Evolutionary conservation across 192 early-diverging fungal species (phyloP).

Genomic region (Linnemannia hyalina): DNA sequence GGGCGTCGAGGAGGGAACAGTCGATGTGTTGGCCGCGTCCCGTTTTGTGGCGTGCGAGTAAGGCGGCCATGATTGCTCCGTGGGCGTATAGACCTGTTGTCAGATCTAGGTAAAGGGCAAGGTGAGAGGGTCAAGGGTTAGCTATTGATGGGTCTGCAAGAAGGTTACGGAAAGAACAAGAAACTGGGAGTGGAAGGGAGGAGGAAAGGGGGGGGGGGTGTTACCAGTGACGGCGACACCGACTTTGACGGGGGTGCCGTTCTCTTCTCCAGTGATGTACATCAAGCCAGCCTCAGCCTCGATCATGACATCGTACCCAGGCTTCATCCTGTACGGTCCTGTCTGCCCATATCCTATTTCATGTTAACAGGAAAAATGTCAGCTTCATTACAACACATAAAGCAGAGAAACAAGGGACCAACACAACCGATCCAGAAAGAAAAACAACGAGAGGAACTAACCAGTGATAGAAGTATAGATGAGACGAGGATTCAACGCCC

Average conservation of each 20-base stretch:
- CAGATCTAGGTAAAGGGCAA: constrained; percentile 58
- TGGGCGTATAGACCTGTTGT: constrained; percentile 86
- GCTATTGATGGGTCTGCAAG: too few relatives aligned
- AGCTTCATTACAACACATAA: neutral
- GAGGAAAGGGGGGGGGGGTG: neutral
- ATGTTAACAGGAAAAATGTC: constrained; percentile 15
- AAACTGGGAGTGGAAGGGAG: neutral
- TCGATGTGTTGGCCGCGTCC: constrained; percentile 89
- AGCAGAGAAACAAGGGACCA: too few relatives aligned
- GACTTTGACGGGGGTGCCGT: constrained; percentile 88
- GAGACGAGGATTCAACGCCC: constrained; percentile 75
- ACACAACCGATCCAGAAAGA: neutral
- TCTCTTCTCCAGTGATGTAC: constrained; percentile 92
- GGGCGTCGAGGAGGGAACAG: constrained; percentile 88
- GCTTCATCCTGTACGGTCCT: constrained; percentile 79
- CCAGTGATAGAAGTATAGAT: constrained; percentile 87
- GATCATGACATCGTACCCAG: constrained; percentile 92
- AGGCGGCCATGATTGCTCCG: constrained; percentile 90
- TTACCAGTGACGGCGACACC: constrained; percentile 94
- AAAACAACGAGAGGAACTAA: neutral
- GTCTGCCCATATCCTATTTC: constrained; percentile 83
- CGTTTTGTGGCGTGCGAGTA: constrained; percentile 75
- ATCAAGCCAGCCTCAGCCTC: constrained; percentile 93
- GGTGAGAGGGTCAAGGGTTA: neutral
- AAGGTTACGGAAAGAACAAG: neutral